These are phyloP conservation scores for Flaveria robusta DNA, from an alignment of 129 eudicot genomes.

Conservation along the genomic window DNA sequence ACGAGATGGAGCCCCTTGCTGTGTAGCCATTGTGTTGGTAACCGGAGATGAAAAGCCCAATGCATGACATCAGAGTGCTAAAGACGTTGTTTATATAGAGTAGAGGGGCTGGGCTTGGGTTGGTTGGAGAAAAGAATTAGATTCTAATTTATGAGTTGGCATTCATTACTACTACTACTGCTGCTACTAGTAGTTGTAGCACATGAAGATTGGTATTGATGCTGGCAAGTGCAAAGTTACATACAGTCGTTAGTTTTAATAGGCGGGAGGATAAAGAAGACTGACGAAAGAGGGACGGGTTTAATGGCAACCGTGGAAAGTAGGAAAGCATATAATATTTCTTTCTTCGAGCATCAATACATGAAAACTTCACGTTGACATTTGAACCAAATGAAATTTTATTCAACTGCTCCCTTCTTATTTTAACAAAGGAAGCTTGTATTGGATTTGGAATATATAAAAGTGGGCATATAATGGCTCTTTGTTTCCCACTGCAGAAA, in stretches of 20 bases:
- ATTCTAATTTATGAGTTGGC: conserved; percentile 19
- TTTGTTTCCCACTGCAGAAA: conserved; percentile 10
- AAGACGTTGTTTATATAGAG: conserved; percentile 25
- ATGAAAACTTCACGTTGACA: background rate
- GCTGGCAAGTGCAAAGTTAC: too few relatives aligned
- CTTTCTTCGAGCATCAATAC: too few relatives aligned
- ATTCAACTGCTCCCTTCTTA: background rate
- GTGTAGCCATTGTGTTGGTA: conserved; percentile 46
- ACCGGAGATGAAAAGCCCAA: background rate
- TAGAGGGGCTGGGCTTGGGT: background rate
- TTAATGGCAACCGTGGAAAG: too few relatives aligned
- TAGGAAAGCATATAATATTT: too few relatives aligned
- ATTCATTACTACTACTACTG: too few relatives aligned
- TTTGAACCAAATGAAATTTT: background rate
- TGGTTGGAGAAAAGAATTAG: conserved; percentile 21
- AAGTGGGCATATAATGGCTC: background rate
- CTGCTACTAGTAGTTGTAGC: background rate
- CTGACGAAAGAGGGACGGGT: conserved; percentile 19
- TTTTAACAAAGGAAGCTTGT: background rate
- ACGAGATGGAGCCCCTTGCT: conserved; percentile 45
- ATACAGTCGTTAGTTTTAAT: too few relatives aligned
- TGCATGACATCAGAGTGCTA: conserved; percentile 3
- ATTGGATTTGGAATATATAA: background rate
- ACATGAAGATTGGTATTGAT: conserved; percentile 35
- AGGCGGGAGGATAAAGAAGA: too few relatives aligned